phyloP scores from a whole-genome alignment of 768 basidiomycete species.

The Chiua virens region DNA sequence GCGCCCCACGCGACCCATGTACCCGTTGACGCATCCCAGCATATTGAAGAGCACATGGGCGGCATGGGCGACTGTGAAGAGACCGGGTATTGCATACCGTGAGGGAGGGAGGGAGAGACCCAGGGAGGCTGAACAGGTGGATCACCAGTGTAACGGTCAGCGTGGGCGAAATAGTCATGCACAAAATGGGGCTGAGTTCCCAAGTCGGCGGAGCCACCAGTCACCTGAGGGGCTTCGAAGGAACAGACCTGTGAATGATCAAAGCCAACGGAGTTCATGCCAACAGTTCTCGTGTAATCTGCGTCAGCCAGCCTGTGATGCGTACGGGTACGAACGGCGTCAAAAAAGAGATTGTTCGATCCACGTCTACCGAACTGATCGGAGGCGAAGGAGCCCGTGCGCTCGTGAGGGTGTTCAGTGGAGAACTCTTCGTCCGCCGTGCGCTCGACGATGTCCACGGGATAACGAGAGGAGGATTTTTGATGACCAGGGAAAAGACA shows the following conservation, averaged over 20 bases:
- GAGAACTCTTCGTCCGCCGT: conserved; percentile 11
- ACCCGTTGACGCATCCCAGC: conserved; percentile 30
- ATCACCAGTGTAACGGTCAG: conserved; percentile 25
- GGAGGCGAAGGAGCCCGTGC: conserved; percentile 6
- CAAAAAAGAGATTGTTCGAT: conserved; percentile 41
- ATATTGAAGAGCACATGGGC: conserved; percentile 27
- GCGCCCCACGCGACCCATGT: conserved; percentile 32
- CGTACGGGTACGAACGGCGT: conserved; percentile 31
- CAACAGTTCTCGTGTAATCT: conserved; percentile 19
- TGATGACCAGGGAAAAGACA: conserved; percentile 20
- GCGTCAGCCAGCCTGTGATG: conserved; percentile 26
- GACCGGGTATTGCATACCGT: conserved; percentile 29
- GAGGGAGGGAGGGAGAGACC: conserved; percentile 26
- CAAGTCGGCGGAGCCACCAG: conserved; percentile 25
- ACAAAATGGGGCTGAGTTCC: conserved; percentile 24
- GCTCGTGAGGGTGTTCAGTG: conserved; percentile 14
- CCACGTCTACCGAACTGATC: conserved; percentile 33
- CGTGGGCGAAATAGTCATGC: conserved; percentile 27
- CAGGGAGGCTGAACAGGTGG: conserved; percentile 24
- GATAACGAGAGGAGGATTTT: conserved; percentile 15
- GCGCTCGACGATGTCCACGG: conserved; percentile 15
- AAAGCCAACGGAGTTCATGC: conserved; percentile 18
- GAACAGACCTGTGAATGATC: conserved; percentile 26
- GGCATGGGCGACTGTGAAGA: conserved; percentile 29
- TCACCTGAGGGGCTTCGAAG: conserved; percentile 16